Base-by-base conservation (phyloP, 1,284 basidiomycete genomes). In the Stygiomarasmius scandens region DNA sequence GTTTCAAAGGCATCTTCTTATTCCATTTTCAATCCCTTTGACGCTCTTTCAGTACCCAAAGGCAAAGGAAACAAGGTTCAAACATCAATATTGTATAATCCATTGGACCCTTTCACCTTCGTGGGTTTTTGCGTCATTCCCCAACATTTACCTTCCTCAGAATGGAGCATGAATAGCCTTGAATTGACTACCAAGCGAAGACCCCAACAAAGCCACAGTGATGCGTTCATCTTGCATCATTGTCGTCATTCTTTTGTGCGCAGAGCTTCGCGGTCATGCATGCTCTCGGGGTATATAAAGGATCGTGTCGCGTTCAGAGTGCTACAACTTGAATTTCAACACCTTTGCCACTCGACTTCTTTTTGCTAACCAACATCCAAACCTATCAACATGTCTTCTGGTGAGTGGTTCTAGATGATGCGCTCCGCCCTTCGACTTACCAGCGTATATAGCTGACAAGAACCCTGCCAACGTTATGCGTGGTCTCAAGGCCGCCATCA, bases 401-500 rank as follows among this genome's bases (percentile, higher is more conserved):
- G 54, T 45, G 43, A 22, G 54, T 55, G 14, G 23, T 12, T 24
- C 11, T 43, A 16, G 11, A 36, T 36, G 6, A 14, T 12, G 8
- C 20, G 11, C 11, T n/a, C 34, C 19, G n/a, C 24, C 14, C 3
- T 49, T 49, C 19, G 19, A 14, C 22, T 54, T n/a, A 16, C 8
- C 5, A 16, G 16, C 25, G 34, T 47, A 14, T 38, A 16, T n/a
- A 56, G 55, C 55, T 19, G 32, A 55, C 36, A 49, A 58, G 45
- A 50, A 56, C 47, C 46, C 50, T 25, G 29, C 46, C 25, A 34
- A 75, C 63, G 78, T 83, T 54, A 77, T 74, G 34, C 80, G 78
- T 0, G 82, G 84, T 47, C 73, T 83, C 64, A 84, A 83, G 65
- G 80, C 82, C n/a, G 73, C 82, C 20, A 72, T 84, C 16, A 67